phyloP scores from a whole-genome alignment of 169 alveolate species.

The Eimeria sp. region DNA sequence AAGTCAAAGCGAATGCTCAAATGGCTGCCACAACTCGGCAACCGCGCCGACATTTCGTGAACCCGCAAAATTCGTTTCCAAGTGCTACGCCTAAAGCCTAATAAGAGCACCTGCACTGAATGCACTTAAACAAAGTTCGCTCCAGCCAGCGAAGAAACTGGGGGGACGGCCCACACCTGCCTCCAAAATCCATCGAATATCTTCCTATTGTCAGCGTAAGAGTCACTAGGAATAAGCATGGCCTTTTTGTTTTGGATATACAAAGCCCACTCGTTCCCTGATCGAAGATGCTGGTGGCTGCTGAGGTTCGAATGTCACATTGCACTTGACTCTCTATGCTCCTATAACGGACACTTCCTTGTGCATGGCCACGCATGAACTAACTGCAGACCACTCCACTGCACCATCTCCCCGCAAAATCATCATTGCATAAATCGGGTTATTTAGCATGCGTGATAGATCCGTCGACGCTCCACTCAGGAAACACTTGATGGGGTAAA shows the following conservation, averaged over 20 bases:
- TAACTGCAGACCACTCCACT: not conserved
- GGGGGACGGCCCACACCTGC: not conserved
- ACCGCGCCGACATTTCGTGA: not conserved
- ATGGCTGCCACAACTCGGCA: not conserved
- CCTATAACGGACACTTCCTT: not conserved
- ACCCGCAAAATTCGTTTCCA: not conserved
- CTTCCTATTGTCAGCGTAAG: not conserved
- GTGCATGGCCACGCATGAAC: not conserved
- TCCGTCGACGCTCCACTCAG: not conserved
- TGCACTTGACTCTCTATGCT: not conserved
- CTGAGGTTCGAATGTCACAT: not conserved
- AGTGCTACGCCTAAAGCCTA: not conserved
- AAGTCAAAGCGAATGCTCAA: not conserved
- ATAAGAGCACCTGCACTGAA: not conserved
- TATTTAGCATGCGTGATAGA: not conserved
- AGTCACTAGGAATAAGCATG: not conserved
- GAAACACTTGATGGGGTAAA: too few relatives aligned
- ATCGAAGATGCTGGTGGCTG: not conserved
- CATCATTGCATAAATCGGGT: not conserved
- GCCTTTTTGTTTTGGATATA: not conserved
- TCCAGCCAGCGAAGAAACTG: not conserved
- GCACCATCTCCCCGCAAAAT: not conserved
- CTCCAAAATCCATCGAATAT: not conserved
- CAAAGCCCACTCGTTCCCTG: constrained; percentile 15
- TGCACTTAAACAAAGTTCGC: not conserved